Evolutionary conservation across 1,284 basidiomycete species (phyloP), one percentile per base, ranked within the genome.

Genomic region (Irpex sp.): DNA sequence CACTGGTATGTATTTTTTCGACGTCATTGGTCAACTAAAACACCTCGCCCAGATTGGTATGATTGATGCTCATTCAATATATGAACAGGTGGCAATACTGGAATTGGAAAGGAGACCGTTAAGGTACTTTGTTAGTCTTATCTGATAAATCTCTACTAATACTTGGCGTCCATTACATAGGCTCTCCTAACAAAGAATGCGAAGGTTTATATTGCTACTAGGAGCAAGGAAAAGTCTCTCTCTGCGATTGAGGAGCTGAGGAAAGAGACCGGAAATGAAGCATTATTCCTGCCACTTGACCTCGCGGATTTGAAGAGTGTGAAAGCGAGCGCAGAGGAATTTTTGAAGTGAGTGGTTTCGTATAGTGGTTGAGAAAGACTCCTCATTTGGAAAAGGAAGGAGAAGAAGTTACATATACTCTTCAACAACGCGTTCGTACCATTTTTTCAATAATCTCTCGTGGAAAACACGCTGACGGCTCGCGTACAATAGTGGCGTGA

Each of bases 181-280:
- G 76, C 74, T 4, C 75, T 84, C 5, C 75, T 84, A 60, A 65
- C 75, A 7, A 75, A 76, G 51, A 78, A 80, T 51, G 82, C 82
- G 1, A 83, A 76, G 55, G 84, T 86, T 5, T 85, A 85, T 66
- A 73, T 87, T 62, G 80, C 79, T 1, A 74, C 78, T 2, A 75
- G 84, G 2, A 76, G 70, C 57, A 71, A 74, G 59, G 65, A 69
- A 15, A 81, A 79, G 56, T 79, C 79, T 0, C 60, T 74, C 6
- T 70, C 72, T 1, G 81, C 81, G 1, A 83, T 86, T 37, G 68
- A 72, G 6, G 70, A 77, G 47, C 75, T 85, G 64, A 77, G 76
- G 67, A 55, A 71, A 21, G 72, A 65, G 40, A 76, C 73, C 0
- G 71, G 69, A 15, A 78, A 76, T 37, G 75, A 79, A 21, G 69